Evolutionary conservation across 148 eudicot species (phyloP).

Genomic region (Pouteria glomerata): DNA sequence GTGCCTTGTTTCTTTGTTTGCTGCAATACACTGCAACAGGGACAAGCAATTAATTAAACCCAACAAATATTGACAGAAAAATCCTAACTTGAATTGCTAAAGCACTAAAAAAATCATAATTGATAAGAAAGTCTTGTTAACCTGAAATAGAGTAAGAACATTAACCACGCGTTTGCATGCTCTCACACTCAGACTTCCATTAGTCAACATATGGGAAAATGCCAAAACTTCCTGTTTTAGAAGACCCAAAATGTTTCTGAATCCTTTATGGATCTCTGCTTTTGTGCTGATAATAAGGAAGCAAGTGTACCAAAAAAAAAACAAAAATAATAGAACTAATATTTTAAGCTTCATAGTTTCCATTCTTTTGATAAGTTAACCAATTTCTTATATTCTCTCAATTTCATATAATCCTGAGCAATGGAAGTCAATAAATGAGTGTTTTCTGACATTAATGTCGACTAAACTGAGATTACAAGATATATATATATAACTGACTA

Average conservation of each 20-base stretch:
- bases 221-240: constrained; percentile 10
- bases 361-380: background rate
- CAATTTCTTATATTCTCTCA: background rate
- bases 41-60: background rate
- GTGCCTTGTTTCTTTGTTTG: constrained; percentile 9
- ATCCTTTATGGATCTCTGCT: background rate
- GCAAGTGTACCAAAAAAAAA: background rate
- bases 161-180: background rate
- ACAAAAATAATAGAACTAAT: background rate
- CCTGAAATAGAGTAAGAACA: constrained; percentile 15
- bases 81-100: no score
- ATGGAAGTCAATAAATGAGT: background rate
- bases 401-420: background rate
- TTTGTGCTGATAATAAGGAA: background rate
- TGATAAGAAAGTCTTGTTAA: background rate
- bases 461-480: no score
- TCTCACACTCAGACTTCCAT: constrained; percentile 2
- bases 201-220: background rate
- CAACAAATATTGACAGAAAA: background rate
- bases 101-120: background rate
- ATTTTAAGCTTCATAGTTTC: background rate
- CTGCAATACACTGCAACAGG: constrained; percentile 9
- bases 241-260: background rate
- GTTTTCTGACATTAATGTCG: no score
- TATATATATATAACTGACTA: no score